These are phyloP conservation scores for Lactarius hengduanensis DNA, from an alignment of 768 basidiomycete genomes.

Conservation along the genomic window DNA sequence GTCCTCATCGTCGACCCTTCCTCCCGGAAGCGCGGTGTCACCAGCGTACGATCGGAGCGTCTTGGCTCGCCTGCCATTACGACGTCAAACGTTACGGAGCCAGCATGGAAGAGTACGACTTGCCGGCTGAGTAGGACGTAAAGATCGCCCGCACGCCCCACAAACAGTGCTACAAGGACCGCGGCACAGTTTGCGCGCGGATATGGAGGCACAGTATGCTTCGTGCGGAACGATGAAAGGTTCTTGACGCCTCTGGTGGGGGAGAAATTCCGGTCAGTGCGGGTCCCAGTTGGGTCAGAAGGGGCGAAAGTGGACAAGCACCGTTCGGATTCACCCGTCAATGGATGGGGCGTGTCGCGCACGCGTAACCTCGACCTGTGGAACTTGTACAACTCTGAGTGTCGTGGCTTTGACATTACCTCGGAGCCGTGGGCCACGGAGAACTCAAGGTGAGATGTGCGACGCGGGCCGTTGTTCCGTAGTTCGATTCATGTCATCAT, in stretches of 20 bases:
- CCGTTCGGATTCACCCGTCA: conserved; percentile 27
- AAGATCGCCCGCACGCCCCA: conserved; percentile 78
- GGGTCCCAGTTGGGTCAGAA: neutral
- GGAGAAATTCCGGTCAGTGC: neutral
- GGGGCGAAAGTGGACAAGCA: neutral
- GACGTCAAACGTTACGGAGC: neutral
- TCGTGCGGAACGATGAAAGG: conserved; percentile 19
- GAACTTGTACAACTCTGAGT: conserved; percentile 28
- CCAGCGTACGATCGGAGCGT: conserved; percentile 76
- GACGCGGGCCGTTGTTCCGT: neutral
- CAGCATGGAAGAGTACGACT: conserved; percentile 31
- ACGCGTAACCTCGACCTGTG: conserved; percentile 28
- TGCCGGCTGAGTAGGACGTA: conserved; percentile 84
- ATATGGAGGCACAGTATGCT: conserved; percentile 34
- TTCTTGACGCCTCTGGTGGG: conserved; percentile 19
- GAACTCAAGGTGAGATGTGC: neutral
- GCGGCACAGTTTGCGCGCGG: conserved; percentile 67
- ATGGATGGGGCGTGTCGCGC: conserved; percentile 25
- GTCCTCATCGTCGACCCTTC: conserved; percentile 72
- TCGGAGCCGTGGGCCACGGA: too few species aligned
- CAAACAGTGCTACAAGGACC: conserved; percentile 81
- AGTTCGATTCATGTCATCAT: neutral
- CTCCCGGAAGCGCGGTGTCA: conserved; percentile 87
- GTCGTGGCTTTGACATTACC: too few species aligned
- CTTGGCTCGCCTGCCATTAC: conserved; percentile 59